Conservation (phyloP, 768 basidiomycete species). For the Amanita pallidorosea region DNA sequence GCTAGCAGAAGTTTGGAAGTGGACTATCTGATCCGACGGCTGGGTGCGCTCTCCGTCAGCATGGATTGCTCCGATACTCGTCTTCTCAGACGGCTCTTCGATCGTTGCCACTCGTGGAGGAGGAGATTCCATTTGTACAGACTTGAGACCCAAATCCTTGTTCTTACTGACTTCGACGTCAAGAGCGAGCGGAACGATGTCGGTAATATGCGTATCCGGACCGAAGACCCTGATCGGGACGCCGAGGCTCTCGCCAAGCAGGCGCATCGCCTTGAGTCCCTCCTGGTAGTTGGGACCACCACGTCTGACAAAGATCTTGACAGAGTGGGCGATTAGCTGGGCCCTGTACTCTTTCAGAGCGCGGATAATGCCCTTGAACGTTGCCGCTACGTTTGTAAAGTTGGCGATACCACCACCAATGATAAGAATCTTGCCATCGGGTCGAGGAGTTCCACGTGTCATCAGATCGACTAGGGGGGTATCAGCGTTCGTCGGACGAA, state of each 20-base stretch:
- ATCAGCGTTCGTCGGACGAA: constrained; percentile 4
- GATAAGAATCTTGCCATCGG: constrained; percentile 96
- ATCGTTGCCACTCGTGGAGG: constrained; percentile 25
- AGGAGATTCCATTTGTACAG: constrained; percentile 27
- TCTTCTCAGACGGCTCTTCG: constrained; percentile 7
- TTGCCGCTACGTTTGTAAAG: constrained; percentile 98
- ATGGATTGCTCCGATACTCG: constrained; percentile 61
- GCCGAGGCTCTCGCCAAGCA: constrained; percentile 93
- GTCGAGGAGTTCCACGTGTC: constrained; percentile 75
- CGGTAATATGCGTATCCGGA: constrained; percentile 97
- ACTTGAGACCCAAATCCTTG: constrained; percentile 17
- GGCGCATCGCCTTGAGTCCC: constrained; percentile 91
- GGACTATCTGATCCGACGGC: constrained; percentile 81
- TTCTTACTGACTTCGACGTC: constrained; percentile 56
- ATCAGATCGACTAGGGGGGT: constrained; percentile 70
- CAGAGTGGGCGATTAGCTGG: constrained; percentile 71
- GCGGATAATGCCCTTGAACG: constrained; percentile 99
- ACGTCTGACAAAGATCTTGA: constrained; percentile 95
- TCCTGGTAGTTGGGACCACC: constrained; percentile 99
- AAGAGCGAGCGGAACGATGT: constrained; percentile 97
- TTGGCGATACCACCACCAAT: constrained; percentile 99
- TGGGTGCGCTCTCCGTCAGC: constrained; percentile 75
- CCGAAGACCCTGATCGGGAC: constrained; percentile 97
- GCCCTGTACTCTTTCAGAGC: constrained; percentile 90
- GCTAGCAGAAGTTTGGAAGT: constrained; percentile 50